Evolutionary conservation across 768 basidiomycete species (phyloP).

Genomic region (Lentinula detonsa): DNA sequence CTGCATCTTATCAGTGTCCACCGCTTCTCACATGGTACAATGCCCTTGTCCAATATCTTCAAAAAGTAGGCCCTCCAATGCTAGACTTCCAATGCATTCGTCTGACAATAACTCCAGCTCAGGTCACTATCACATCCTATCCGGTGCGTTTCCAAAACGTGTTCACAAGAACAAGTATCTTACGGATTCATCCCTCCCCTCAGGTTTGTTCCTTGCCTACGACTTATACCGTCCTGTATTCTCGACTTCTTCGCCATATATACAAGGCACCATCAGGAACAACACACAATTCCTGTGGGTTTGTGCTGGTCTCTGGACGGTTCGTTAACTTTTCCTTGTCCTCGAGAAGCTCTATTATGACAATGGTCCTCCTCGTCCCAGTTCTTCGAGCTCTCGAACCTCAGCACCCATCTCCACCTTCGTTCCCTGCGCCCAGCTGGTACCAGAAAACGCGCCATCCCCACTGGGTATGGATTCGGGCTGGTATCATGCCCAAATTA

Average conservation of each 20-base stretch:
- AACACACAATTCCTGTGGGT: constrained; percentile 63
- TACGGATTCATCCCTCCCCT: not conserved
- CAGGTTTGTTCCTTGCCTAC: constrained; percentile 70
- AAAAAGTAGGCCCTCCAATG: constrained; percentile 60
- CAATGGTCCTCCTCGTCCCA: constrained; percentile 21
- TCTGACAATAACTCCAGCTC: constrained; percentile 45
- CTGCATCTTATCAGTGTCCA: constrained; percentile 57
- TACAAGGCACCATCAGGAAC: constrained; percentile 57
- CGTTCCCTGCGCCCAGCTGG: constrained; percentile 80
- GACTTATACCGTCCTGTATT: constrained; percentile 81
- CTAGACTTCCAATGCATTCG: not conserved
- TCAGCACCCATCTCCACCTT: constrained; percentile 75
- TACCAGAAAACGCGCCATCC: constrained; percentile 75
- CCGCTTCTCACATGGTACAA: constrained; percentile 91
- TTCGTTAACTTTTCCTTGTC: constrained; percentile 32
- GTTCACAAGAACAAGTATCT: not conserved
- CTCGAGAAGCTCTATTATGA: not conserved
- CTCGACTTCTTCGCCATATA: constrained; percentile 55
- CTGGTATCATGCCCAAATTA: constrained; percentile 92
- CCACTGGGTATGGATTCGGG: constrained; percentile 88
- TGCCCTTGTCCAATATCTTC: constrained; percentile 83
- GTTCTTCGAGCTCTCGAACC: constrained; percentile 84
- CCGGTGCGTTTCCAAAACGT: constrained; percentile 31
- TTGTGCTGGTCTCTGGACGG: constrained; percentile 67
- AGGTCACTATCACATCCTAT: constrained; percentile 81